Base-by-base conservation (phyloP, 2,329 filamentous ascomycete species). In the Tolypocladium amazonense region DNA sequence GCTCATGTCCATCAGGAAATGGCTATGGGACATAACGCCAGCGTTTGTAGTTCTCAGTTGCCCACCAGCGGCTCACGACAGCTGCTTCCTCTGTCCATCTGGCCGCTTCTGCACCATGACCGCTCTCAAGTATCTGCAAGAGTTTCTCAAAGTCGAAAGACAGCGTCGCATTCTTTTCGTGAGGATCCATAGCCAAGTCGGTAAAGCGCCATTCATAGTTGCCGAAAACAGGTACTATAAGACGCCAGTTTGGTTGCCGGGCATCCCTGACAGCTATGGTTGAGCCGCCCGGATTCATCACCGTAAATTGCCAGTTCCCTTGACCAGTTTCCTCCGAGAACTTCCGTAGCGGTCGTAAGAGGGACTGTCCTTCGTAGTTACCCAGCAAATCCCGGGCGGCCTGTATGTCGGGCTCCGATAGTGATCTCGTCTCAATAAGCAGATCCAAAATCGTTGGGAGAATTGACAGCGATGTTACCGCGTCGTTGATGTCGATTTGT, bases 401-500 rank as follows among this genome's bases (percentile, higher is more conserved):
- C 4, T 60, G 45, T 23, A 62, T 61, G 14, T 68, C 65, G 33
- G 67, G 62, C 2, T 60, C 56, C 41, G 66, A 68, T 52, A 73
- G 64, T 8, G 71, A 73, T 43, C 65, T 66, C 7, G 66, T 71
- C 59, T 71, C 70, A 56, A 72, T 63, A 43, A 73, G 68, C 0
- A 73, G 64, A 41, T 73, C 72, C 41, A 73, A 65, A 35, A 73
- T 70, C 1, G 72, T 73, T 0, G 72, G 72, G 0, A 73, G 64
- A 25, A 73, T 68, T 7, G 69, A 68, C 33, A 71, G 63, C 15
- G 72, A 72, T 23, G 66, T 69, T 7, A 70, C 68, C n/a, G 71
- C 64, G 37, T 68, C 68, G 45, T 69, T 60, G 62, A 73, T 67
- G 53, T 72, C 67, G 7, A 73, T 62, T 18, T 65, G 65, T 2